Percentiles rank a stretch among this genome's conserved stretches.
Evolutionary conservation across 2,329 filamentous ascomycete genomes (phyloP).

Genomic region (Hymenoscyphus fraxineus): DNA sequence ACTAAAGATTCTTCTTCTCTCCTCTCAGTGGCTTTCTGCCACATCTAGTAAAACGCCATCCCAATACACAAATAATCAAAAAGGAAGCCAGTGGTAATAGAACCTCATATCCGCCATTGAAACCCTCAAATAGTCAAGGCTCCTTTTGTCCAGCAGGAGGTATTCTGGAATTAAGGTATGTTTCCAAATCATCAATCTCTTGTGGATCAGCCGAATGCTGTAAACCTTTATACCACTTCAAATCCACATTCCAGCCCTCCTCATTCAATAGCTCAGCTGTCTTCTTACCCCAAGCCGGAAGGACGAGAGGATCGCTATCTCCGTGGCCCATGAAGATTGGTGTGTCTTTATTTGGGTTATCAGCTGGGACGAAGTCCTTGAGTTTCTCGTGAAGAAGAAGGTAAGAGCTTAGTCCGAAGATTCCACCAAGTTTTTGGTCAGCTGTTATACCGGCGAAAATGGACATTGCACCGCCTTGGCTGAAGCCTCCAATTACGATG

Average conservation of each 20-base stretch:
- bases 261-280: slow-evolving; percentile 65
- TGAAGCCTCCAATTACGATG: slow-evolving; percentile 83
- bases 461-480: slow-evolving; percentile 83
- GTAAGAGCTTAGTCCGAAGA: slow-evolving; percentile 82
- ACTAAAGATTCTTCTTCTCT: neutral
- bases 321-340: slow-evolving; percentile 90
- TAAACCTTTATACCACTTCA: slow-evolving; percentile 65
- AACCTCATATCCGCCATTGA: neutral
- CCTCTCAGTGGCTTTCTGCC: neutral
- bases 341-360: slow-evolving; percentile 66
- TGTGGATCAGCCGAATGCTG: slow-evolving; percentile 70
- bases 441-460: slow-evolving; percentile 74
- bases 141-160: slow-evolving; percentile 40
- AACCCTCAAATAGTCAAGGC: slow-evolving; percentile 19
- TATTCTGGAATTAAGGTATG: slow-evolving; percentile 46
- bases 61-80: neutral
- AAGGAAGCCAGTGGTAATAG: neutral
- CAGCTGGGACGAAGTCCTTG: slow-evolving; percentile 50
- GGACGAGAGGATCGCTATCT: slow-evolving; percentile 70
- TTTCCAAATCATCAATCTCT: slow-evolving; percentile 80
- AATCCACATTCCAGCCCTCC: slow-evolving; percentile 68
- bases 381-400: slow-evolving; percentile 67
- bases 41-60: slow-evolving; percentile 5
- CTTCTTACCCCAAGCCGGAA: slow-evolving; percentile 61
- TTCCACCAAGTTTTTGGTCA: slow-evolving; percentile 73